Base-by-base conservation (phyloP, 805 yeast species). In the Sugiyamaella valdiviana region DNA sequence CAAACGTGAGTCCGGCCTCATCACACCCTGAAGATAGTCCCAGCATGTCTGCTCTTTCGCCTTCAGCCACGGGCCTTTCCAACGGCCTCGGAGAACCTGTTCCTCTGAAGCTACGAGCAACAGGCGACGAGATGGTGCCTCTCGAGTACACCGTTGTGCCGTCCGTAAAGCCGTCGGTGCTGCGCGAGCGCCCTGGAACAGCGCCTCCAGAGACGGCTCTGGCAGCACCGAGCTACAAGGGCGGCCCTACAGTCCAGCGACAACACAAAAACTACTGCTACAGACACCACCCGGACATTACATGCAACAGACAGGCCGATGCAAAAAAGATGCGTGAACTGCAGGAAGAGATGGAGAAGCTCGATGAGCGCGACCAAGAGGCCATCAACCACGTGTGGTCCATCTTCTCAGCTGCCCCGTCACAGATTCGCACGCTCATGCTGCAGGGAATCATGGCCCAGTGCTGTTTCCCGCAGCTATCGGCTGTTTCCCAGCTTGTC, bases 401-500 rank as follows among this genome's bases (percentile, higher is more conserved):
- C 4, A 77, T 82, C 7, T 91, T 88, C 65, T 76, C 82, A 45
- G 86, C 84, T 39, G 85, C 91, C 21, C 86, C 84, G 4, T 67
- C 74, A 36, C 77, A 74, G 39, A 86, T 84, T 61, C 72, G 97
- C 46, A 77, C 79, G 44, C 70, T 91, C 39, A 85, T 91, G 1
- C 67, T 93, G 44, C 84, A 85, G 62, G 97, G 98, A 1, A 67
- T 93, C 32, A 69, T 93, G 39, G 74, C 87, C 3, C 95, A 88
- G 63, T 88, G 98, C 65, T 93, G 99, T 59, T 90, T 88, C 68
- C 97, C 98, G 1, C 96, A 90, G 62, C 72, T 93, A 17, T 86
- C 95, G n/a, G 80, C 81, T 51, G 78, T 91, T 3, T 78, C 95
- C 1, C 81, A 84, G 55, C 91, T 88, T 60, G 84, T 93, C 17